A percentile compares a stretch with the other conserved stretches of the same genome.
Conservation (phyloP, 2,329 filamentous ascomycete genomes). For the Cladorrhinum sp. region DNA sequence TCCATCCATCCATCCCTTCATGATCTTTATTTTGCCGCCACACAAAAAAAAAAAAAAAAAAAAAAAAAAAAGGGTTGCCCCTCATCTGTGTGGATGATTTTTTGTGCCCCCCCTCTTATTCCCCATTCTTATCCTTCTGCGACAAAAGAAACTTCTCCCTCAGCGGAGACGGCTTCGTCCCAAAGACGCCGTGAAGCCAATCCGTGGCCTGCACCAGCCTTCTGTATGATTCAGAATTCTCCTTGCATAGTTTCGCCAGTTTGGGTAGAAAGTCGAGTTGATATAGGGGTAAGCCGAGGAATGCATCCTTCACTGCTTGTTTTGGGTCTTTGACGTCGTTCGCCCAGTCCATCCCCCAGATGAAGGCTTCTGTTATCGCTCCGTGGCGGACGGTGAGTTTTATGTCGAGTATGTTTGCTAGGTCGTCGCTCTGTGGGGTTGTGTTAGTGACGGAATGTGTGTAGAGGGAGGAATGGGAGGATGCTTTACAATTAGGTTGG, state of each 20-base stretch:
- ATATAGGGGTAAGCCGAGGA: constrained; percentile 28
- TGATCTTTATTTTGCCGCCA: no score
- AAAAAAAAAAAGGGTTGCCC: no score
- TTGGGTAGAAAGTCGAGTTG: constrained; percentile 17
- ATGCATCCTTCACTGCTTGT: constrained; percentile 21
- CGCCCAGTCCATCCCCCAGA: constrained; percentile 27
- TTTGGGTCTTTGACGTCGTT: constrained; percentile 8
- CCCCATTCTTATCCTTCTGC: background rate
- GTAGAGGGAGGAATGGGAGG: background rate
- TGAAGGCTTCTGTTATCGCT: constrained; percentile 31
- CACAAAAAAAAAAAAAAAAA: no score
- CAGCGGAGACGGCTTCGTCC: constrained; percentile 5
- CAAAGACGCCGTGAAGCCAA: constrained; percentile 35
- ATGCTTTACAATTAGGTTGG: constrained; percentile 45
- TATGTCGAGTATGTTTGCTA: constrained; percentile 27
- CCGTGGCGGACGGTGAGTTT: constrained; percentile 40
- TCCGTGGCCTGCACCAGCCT: constrained; percentile 16
- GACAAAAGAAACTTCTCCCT: background rate
- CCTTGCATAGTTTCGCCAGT: background rate
- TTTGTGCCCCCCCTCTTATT: background rate
- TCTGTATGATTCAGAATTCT: background rate
- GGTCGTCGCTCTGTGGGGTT: background rate
- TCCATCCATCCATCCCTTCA: no score
- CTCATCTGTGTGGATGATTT: no score
- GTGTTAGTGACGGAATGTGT: constrained; percentile 9